Evolutionary conservation across 306 rosid species (phyloP), one percentile per base, ranked within the genome.

Genomic region (Corylus americana): DNA sequence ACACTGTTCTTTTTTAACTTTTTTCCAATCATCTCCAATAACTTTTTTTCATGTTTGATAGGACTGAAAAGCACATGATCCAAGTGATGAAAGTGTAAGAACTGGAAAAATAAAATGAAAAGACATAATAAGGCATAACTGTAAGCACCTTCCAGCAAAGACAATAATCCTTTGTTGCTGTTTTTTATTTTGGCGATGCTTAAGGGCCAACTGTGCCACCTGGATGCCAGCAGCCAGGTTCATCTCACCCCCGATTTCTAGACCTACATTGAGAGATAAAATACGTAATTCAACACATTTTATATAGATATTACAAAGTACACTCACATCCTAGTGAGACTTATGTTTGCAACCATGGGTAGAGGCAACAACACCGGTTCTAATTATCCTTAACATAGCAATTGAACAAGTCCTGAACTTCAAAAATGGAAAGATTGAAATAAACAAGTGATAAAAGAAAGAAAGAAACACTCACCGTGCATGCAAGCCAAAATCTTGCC

Each of bases 91-190:
- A 20, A 61, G 66, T 27, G 54, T 74, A 70, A 79, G 27, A 54
- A 74, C 54, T 27, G 35, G 79, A 48, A 50, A 70, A 77, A 70
- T 12, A 66, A 18, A 63, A 25, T 16, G 16, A 70, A 44, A 55
- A 82, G 18, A 73, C 18, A 70, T 17, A 79, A 73, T 20, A 77
- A 69, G 39, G 7, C 22, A 50, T 35, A 8, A 11, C 7, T 44
- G 18, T 29, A 71, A 48, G 11, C 62, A 93, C 99, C 99, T 93
- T 88, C 98, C 99, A 78, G 89, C 92, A 78, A 95, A 93, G 79
- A 95, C 92, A 59, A 95, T 90, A 81, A 95, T 95, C 79, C 99
- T 88, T 79, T 95, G 99, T 70, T 95, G 99, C 87, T 95, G 99
- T 69, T 95, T 93, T 86, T 95, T 95, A 85, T 93, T 95, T 84